phyloP scores from a whole-genome alignment of 1,139 yeast species.

The Geotrichum reessii region DNA sequence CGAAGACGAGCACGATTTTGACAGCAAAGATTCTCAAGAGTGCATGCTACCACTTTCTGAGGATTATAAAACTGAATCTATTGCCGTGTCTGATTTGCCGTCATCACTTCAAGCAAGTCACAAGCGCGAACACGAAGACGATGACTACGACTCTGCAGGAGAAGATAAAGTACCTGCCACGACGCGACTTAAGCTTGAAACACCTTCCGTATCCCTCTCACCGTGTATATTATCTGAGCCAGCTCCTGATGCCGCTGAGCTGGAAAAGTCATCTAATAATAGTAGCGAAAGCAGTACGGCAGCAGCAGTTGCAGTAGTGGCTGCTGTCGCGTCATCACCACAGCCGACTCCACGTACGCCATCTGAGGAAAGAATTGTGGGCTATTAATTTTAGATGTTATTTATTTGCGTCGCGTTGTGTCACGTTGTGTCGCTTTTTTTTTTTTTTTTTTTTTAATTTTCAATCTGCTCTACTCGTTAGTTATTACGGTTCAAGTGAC shows the following conservation, averaged over 20 bases:
- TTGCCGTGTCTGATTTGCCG: background rate
- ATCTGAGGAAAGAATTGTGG: background rate
- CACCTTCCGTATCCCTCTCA: background rate
- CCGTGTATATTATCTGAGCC: background rate
- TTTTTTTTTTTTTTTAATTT: too few species aligned
- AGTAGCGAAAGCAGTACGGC: background rate
- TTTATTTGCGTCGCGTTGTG: too few species aligned
- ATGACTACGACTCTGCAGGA: background rate
- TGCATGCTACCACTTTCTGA: background rate
- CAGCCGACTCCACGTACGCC: background rate
- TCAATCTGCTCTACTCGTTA: background rate
- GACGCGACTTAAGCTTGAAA: background rate
- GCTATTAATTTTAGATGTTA: background rate
- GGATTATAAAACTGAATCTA: background rate
- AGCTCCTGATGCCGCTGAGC: background rate
- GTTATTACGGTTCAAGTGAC: too few species aligned
- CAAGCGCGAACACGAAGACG: background rate
- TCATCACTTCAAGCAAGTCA: background rate
- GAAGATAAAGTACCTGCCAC: background rate
- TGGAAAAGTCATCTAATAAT: background rate
- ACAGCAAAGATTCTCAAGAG: background rate
- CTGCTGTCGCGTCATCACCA: background rate
- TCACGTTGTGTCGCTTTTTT: background rate
- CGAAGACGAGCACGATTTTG: slow-evolving; percentile 5
- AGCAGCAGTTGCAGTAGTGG: background rate